Evolutionary conservation across 805 yeast species (phyloP).

Genomic region (Saccharomycopsis oosterbeekiorum): DNA sequence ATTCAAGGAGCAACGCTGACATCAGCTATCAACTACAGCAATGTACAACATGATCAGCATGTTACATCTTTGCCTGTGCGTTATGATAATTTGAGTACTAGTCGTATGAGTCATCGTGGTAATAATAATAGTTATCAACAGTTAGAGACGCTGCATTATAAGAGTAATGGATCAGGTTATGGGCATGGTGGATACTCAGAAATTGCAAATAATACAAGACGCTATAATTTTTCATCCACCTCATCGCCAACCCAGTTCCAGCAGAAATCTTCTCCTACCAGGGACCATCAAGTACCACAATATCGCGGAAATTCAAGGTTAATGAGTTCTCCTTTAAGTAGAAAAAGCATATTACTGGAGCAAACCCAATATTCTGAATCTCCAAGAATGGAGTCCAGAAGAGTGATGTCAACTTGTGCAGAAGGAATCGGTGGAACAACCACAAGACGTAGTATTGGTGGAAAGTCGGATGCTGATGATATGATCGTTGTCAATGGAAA

Average conservation of each 20-base stretch:
- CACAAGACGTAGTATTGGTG: neutral
- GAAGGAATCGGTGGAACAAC: neutral
- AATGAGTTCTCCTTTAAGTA: neutral
- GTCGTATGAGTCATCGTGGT: neutral
- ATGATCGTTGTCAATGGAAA: neutral
- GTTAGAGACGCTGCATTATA: neutral
- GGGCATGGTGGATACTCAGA: neutral
- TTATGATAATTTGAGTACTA: neutral
- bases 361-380: neutral
- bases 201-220: neutral
- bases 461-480: neutral
- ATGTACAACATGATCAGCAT: neutral
- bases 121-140: neutral
- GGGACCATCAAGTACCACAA: neutral
- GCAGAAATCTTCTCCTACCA: neutral
- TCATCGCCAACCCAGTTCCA: neutral
- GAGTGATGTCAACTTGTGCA: neutral
- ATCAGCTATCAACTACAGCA: too few species aligned
- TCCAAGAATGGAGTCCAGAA: neutral
- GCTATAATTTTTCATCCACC: neutral
- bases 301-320: neutral
- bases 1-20: too few species aligned
- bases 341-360: neutral
- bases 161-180: neutral
- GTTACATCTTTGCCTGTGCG: neutral